Percentiles rank a stretch among this genome's conserved stretches.
Conservation (phyloP, 768 basidiomycete genomes). For the Polyporus arcularius region DNA sequence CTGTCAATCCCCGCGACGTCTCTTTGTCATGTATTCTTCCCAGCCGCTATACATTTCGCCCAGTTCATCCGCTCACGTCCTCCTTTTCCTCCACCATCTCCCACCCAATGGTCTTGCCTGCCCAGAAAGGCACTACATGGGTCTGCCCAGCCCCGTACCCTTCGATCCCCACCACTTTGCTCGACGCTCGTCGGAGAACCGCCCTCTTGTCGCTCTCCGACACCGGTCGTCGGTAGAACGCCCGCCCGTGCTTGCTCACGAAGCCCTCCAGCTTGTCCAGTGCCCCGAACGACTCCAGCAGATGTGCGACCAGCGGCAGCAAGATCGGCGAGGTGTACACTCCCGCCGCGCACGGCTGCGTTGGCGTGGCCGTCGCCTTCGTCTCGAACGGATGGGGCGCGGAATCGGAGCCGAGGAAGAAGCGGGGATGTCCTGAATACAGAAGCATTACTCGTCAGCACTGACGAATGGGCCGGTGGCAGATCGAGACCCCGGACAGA, state of each 20-base stretch:
- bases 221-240: conserved; percentile 62
- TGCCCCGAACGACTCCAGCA: conserved; percentile 86
- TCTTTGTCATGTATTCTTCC: neutral
- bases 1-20: neutral
- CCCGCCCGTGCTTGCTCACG: conserved; percentile 74
- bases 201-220: conserved; percentile 38
- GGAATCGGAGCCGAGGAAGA: conserved; percentile 97
- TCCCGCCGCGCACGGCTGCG: conserved; percentile 86
- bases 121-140: conserved; percentile 83
- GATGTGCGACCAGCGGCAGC: conserved; percentile 84
- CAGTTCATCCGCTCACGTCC: neutral
- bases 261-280: conserved; percentile 82
- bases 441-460: neutral
- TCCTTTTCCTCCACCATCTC: conserved; percentile 30
- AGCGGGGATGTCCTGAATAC: conserved; percentile 77
- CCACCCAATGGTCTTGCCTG: conserved; percentile 81
- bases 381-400: conserved; percentile 82
- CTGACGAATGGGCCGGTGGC: conserved; percentile 1
- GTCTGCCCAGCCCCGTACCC: conserved; percentile 40
- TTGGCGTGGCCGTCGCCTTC: conserved; percentile 71
- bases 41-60: neutral
- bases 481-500: conserved; percentile 30
- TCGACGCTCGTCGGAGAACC: conserved; percentile 43
- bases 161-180: conserved; percentile 42
- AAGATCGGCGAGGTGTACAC: conserved; percentile 94